Evolutionary conservation across 768 basidiomycete genomes (phyloP).

Genomic region (Punctularia strigosozonata): DNA sequence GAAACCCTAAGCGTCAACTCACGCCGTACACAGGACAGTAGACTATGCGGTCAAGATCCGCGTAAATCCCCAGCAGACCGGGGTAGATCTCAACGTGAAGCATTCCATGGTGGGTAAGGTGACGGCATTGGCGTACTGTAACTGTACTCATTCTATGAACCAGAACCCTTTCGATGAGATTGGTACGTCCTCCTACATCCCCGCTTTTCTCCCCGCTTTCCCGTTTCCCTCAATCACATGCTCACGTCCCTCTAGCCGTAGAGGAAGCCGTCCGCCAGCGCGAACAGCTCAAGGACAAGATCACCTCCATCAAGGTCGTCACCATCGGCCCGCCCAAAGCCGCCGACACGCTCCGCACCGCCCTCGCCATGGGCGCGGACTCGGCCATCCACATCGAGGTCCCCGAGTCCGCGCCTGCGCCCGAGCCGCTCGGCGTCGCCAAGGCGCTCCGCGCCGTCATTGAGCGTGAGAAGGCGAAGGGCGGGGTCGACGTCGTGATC

Average conservation of each 20-base stretch:
- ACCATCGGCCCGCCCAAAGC: constrained; percentile 93
- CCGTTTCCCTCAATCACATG: not conserved
- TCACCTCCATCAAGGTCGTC: constrained; percentile 83
- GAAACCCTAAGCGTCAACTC: constrained; percentile 2
- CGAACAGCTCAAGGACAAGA: constrained; percentile 61
- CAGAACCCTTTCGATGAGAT: constrained; percentile 99
- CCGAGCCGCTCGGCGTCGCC: constrained; percentile 88
- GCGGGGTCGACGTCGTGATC: constrained; percentile 74
- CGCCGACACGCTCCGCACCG: constrained; percentile 84
- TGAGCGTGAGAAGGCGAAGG: constrained; percentile 39
- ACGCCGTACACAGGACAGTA: constrained; percentile 49
- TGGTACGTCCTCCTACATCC: constrained; percentile 35
- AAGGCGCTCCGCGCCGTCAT: constrained; percentile 74
- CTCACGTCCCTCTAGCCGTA: constrained; percentile 45
- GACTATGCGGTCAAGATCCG: constrained; percentile 99
- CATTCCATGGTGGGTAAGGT: constrained; percentile 80
- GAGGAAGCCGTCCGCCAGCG: constrained; percentile 97
- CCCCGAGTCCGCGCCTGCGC: constrained; percentile 56
- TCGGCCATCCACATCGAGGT: constrained; percentile 82
- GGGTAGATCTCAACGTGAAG: constrained; percentile 94
- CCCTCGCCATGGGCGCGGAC: constrained; percentile 97
- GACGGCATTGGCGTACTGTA: not conserved
- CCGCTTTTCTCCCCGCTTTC: not conserved
- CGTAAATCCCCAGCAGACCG: constrained; percentile 89
- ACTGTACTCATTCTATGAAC: constrained; percentile 1